Evolutionary conservation across 495 filamentous ascomycete species (phyloP), one percentile per base, ranked within the genome.

Genomic region (Margaritispora aquatica): DNA sequence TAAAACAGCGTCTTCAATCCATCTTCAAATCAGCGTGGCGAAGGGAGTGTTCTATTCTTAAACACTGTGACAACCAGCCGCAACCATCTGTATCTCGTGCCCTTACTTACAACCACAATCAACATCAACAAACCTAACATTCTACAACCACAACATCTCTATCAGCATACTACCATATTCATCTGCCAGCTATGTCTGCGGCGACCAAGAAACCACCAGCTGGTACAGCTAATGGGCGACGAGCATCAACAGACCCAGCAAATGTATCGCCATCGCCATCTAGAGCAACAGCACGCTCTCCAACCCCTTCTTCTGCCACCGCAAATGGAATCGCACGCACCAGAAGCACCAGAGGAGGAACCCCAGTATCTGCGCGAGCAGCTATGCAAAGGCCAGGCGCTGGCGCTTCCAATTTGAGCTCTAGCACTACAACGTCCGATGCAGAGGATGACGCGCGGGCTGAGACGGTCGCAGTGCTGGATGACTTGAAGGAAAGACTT

Each of bases 401-500:
- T 11, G 73, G 70, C 56, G 67, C 75, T 38, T 87, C 84, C 23
- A 80, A 81, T 27, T 76, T 87, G 21, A 81, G 81, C 74, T 80
- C 80, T 67, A 82, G 77, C 46, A 80, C 71, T 65, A 77, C 78
- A 13, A 76, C 77, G 54, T 73, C 80, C 57, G 76, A 84, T 52
- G 73, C 76, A 41, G 81, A 84, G 41, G 79, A 84, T 52, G 70
- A 72, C 24, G 70, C 76, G 27, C 78, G 84, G 38, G 80, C 78
- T 19, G 82, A 97, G 71, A 87, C 85, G 53, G 82, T 90, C 21
- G 85, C 89, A 3, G 74, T 91, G 41, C 80, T 97, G 47, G 90
- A 95, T 46, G 94, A 98, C 59, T 71, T 97, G 44, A 89, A 89
- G 65, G 84, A 85, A 54, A 80, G 91, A 36, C 75, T 97, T 41